Conservation (phyloP, 2,329 filamentous ascomycete genomes). For the Aspergillus caelatus region DNA sequence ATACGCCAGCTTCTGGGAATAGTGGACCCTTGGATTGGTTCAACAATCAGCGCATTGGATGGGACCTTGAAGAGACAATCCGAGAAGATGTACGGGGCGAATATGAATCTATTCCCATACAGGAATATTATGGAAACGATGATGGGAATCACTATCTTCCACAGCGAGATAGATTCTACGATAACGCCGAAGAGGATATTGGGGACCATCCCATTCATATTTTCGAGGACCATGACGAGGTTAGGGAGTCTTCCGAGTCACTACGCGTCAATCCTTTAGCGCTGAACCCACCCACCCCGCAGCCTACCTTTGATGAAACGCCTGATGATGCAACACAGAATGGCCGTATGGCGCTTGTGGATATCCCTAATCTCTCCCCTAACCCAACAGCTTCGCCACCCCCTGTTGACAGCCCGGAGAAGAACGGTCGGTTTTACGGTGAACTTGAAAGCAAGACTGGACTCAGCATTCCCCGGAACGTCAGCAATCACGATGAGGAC, state of each 20-base stretch:
- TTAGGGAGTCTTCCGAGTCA: constrained; percentile 15
- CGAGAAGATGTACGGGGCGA: constrained; percentile 39
- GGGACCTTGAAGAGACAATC: constrained; percentile 32
- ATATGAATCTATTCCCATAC: constrained; percentile 39
- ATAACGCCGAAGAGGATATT: constrained; percentile 35
- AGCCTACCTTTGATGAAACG: constrained; percentile 30
- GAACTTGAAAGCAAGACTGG: constrained; percentile 32
- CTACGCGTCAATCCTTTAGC: constrained; percentile 45
- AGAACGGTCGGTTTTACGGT: constrained; percentile 44
- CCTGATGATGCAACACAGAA: constrained; percentile 27
- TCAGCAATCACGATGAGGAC: constrained; percentile 23
- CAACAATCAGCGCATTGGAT: constrained; percentile 31
- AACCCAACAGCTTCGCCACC: constrained; percentile 28
- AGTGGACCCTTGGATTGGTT: constrained; percentile 40
- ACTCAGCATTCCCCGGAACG: constrained; percentile 25
- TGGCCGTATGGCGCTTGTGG: constrained; percentile 35
- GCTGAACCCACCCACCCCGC: constrained; percentile 51
- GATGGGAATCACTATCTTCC: constrained; percentile 27
- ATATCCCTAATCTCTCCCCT: constrained; percentile 39
- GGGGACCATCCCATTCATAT: constrained; percentile 40
- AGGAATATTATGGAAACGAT: constrained; percentile 38
- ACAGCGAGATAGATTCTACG: constrained; percentile 25
- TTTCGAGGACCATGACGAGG: constrained; percentile 33
- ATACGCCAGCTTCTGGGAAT: constrained; percentile 28
- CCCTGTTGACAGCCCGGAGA: constrained; percentile 33